Evolutionary conservation across 2,329 filamentous ascomycete species (phyloP), one percentile per base, ranked within the genome.

Genomic region (Hypomyces perniciosus): DNA sequence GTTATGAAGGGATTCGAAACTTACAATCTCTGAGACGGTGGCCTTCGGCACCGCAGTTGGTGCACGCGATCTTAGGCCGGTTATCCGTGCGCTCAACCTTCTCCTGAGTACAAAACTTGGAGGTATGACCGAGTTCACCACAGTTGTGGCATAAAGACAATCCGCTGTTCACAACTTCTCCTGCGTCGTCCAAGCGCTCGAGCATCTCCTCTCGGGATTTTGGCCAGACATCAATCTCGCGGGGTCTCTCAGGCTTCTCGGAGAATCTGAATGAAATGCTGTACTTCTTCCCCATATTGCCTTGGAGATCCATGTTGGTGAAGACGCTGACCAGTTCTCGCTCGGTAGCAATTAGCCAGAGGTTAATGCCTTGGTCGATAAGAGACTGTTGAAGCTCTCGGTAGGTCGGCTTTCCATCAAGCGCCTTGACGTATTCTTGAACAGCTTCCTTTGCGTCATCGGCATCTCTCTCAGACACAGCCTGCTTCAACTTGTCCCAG

Each of bases 301-400:
- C 85, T 60, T 88, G 84, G 1, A 88, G 70, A 56, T 88, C 84
- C 80, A 88, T 85, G 66, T 86, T 84, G 54, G 82, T 86, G 57
- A 83, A 77, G 5, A 81, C 80, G 1, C 68, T 62, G 1, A 86
- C 65, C 5, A 74, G 64, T 33, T 77, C 68, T 56, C 79, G 77
- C 70, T 86, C 78, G 5, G 79, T 65, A 5, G 80, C 81, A 56
- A 88, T 84, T 48, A 89, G 68, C 67, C 76, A 84, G 10, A 86
- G 67, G 3, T 67, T 67, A 52, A 86, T 73, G 0, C 70, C 62
- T 39, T 79, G 70, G 2, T 66, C 58, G 6, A 85, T 80, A 62
- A 89, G 77, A 1, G 73, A 73, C 31, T 72, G 60, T 70, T 90
- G 84, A 5, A 90, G 72, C 13, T 84, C 72, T 6, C 69, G 58